Base-by-base conservation (phyloP, 768 basidiomycete species). In the Hydnomerulius pinastri region DNA sequence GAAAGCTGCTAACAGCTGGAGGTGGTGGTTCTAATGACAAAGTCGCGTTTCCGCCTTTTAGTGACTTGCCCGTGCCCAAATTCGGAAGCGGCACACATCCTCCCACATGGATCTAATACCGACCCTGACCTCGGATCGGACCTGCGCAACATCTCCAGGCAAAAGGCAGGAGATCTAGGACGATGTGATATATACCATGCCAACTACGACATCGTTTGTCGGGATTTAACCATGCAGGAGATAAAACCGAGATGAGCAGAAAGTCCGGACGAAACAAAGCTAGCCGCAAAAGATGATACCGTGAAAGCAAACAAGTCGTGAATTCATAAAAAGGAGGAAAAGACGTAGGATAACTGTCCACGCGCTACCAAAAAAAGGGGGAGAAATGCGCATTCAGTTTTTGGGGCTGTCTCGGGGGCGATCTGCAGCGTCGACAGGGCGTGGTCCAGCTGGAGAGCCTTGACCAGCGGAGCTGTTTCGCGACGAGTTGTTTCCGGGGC, bases 381-480 rank as follows among this genome's bases (percentile, higher is more conserved):
- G 15, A 33, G 29, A 29, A 18, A 37, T n/a, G 10, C 8, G 12
- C 18, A 10, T 35, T 65, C 51, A 66, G 33, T 43, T 54, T 66
- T 63, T 70, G 11, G 66, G 54, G 28, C 58, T 59, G 36, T 53
- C 62, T 27, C 61, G 65, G 42, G 47, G 36, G 50, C 59, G 55
- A 7, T 67, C 63, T 17, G 61, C 56, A 8, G 59, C 49, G 28
- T 69, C 70, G 45, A 70, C 51, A 12, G 68, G 60, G 27, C 66
- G 68, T 39, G 60, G 69, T 43, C 67, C 66, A 21, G 70, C 68
- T 18, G 83, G 83, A n/a, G 83, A 85, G 21, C 77, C 77, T 57
- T 77, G 73, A 45, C 78, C 70, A 38, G 72, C 76, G 9, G 83
- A 84, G 55, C 75, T 80, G 33, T 72, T 78, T 37, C 77, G 71